Conservation (phyloP, 495 filamentous ascomycete genomes). For the Lasiosphaeris hirsuta region DNA sequence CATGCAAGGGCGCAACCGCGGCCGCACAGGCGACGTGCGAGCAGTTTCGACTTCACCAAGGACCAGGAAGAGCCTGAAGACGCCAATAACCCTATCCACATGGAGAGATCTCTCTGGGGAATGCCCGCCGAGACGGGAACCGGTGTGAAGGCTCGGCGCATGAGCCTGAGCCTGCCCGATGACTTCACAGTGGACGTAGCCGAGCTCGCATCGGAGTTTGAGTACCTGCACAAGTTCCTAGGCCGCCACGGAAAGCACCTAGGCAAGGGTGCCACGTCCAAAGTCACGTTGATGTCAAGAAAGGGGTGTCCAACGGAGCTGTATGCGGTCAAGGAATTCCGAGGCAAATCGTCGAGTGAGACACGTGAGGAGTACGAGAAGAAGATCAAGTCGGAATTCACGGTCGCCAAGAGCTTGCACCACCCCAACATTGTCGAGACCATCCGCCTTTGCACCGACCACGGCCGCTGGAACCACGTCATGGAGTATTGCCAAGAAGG, state of each 20-base stretch:
- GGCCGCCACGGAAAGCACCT: constrained; percentile 61
- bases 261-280: constrained; percentile 69
- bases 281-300: constrained; percentile 65
- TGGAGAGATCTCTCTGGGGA: constrained; percentile 43
- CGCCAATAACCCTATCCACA: constrained; percentile 19
- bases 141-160: constrained; percentile 61
- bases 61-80: constrained; percentile 11
- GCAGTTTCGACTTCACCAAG: constrained; percentile 35
- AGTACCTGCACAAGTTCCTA: constrained; percentile 55
- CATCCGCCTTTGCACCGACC: constrained; percentile 61
- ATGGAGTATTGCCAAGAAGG: constrained; percentile 81
- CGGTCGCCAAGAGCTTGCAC: constrained; percentile 68
- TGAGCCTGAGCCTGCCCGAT: constrained; percentile 61
- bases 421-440: constrained; percentile 80
- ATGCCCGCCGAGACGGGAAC: constrained; percentile 57
- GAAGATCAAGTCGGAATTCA: constrained; percentile 79
- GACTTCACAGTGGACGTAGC: constrained; percentile 62
- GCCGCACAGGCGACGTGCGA: constrained; percentile 31
- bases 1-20: constrained; percentile 11
- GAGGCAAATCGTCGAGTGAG: constrained; percentile 59
- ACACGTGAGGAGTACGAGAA: constrained; percentile 63
- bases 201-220: constrained; percentile 58
- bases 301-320: constrained; percentile 52
- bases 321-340: constrained; percentile 78
- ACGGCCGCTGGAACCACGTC: constrained; percentile 71